phyloP scores from a whole-genome alignment of 2,329 filamentous ascomycete species.

The Sphaerostilbella broomeana region DNA sequence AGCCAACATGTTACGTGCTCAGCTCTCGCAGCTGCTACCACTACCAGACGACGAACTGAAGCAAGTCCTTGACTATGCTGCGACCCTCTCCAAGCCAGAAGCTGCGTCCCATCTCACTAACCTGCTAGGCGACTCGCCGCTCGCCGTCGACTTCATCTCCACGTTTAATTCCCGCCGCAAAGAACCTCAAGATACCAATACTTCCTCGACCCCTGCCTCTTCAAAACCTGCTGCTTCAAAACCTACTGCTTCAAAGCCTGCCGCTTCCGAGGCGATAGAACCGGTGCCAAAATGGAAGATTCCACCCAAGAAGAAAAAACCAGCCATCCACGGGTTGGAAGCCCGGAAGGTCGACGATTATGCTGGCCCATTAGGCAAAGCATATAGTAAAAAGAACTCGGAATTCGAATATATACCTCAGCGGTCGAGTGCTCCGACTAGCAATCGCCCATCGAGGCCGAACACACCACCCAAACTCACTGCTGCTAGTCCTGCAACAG shows the following conservation, averaged over 20 bases:
- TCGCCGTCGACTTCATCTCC: conserved; percentile 68
- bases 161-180: conserved; percentile 67
- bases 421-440: conserved; percentile 34
- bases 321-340: conserved; percentile 56
- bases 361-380: conserved; percentile 58
- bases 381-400: conserved; percentile 66
- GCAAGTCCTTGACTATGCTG: conserved; percentile 77
- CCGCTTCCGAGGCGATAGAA: conserved; percentile 27
- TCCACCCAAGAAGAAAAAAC: conserved; percentile 50
- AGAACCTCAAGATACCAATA: conserved; percentile 33
- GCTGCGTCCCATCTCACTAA: conserved; percentile 82
- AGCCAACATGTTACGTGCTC: too few relatives aligned
- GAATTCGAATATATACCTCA: conserved; percentile 67
- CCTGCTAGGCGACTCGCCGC: conserved; percentile 77
- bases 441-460: conserved; percentile 31
- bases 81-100: conserved; percentile 66
- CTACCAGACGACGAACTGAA: conserved; percentile 77
- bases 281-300: conserved; percentile 44
- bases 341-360: conserved; percentile 55
- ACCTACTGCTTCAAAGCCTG: conserved; percentile 15
- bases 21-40: conserved; percentile 73
- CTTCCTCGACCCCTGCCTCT: conserved; percentile 17
- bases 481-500: conserved; percentile 29
- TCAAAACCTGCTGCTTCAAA: background rate
- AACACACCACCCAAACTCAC: conserved; percentile 27